phyloP scores from a whole-genome alignment of 176 grass and related monocot genomes.

The Aegilops tauschii region DNA sequence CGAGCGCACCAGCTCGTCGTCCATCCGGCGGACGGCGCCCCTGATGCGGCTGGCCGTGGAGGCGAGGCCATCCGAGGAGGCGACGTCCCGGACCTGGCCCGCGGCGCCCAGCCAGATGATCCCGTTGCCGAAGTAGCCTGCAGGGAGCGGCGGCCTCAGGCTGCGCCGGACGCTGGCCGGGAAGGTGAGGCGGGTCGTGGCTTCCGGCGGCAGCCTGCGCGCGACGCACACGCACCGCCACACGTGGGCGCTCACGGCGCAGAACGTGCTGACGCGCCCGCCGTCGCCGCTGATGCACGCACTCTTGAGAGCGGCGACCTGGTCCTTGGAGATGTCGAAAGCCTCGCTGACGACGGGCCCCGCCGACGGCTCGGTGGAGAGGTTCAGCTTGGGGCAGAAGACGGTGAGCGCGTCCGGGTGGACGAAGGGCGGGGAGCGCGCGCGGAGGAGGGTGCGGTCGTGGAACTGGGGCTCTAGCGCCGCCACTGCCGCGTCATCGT shows the following conservation, averaged over 20 bases:
- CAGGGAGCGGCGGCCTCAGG: neutral
- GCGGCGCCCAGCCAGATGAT: neutral
- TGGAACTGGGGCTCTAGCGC: constrained; percentile 12
- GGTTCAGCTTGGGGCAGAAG: constrained; percentile 19
- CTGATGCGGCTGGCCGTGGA: neutral
- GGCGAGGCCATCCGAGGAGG: neutral
- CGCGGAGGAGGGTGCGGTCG: constrained; percentile 39
- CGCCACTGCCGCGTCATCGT: neutral
- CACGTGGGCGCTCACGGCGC: constrained; percentile 31
- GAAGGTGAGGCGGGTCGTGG: neutral
- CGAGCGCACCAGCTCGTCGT: constrained; percentile 21
- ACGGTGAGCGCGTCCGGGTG: constrained; percentile 27
- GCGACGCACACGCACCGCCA: constrained; percentile 47
- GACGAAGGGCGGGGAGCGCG: constrained; percentile 31
- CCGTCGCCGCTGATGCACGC: neutral
- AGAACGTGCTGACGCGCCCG: constrained; percentile 33
- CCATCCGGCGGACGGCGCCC: neutral
- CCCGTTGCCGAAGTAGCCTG: neutral
- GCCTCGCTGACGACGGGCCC: neutral
- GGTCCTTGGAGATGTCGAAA: constrained; percentile 18
- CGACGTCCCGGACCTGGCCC: neutral
- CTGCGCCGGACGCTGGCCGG: neutral
- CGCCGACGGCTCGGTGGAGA: neutral
- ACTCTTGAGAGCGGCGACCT: neutral
- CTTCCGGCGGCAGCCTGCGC: constrained; percentile 10